phyloP scores from a whole-genome alignment of 2,329 filamentous ascomycete species.

The Ceratocystiopsis minuta region DNA sequence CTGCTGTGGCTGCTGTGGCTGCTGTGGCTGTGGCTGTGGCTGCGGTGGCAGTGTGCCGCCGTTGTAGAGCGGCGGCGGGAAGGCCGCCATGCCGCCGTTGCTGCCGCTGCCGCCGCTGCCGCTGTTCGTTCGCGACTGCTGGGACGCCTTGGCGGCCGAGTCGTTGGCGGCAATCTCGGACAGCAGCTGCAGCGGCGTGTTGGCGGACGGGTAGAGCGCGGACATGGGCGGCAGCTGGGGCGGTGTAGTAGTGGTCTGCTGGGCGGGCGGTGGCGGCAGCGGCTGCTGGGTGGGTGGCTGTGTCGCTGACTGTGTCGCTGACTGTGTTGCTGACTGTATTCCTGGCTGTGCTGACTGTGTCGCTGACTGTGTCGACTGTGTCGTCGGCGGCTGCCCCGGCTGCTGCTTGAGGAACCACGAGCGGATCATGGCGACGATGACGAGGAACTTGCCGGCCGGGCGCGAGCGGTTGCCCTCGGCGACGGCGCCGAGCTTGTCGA shows the following conservation, averaged over 20 bases:
- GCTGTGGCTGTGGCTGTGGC: slow-evolving; percentile 1
- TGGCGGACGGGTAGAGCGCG: slow-evolving; percentile 17
- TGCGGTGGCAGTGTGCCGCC: slow-evolving; percentile 3
- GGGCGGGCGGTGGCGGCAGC: slow-evolving; percentile 9
- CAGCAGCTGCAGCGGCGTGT: slow-evolving; percentile 36
- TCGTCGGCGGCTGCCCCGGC: background rate
- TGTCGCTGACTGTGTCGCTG: too few relatives aligned
- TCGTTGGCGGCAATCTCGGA: slow-evolving; percentile 37
- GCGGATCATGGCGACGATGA: slow-evolving; percentile 52
- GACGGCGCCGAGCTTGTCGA: slow-evolving; percentile 47
- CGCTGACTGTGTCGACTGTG: background rate
- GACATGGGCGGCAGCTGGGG: background rate
- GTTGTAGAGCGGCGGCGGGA: background rate
- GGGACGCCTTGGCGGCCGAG: slow-evolving; percentile 9
- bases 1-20: background rate
- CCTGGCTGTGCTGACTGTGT: too few relatives aligned
- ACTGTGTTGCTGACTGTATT: background rate
- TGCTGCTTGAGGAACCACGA: slow-evolving; percentile 44
- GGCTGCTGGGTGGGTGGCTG: slow-evolving; percentile 3
- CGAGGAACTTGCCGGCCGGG: slow-evolving; percentile 50
- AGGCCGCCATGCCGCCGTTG: slow-evolving; percentile 2
- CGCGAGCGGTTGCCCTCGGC: slow-evolving; percentile 46
- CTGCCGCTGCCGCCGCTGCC: slow-evolving; percentile 8
- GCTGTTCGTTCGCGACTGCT: background rate
- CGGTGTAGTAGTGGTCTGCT: background rate